phyloP scores from a whole-genome alignment of 805 yeast species.

The Ogataea methylovora region DNA sequence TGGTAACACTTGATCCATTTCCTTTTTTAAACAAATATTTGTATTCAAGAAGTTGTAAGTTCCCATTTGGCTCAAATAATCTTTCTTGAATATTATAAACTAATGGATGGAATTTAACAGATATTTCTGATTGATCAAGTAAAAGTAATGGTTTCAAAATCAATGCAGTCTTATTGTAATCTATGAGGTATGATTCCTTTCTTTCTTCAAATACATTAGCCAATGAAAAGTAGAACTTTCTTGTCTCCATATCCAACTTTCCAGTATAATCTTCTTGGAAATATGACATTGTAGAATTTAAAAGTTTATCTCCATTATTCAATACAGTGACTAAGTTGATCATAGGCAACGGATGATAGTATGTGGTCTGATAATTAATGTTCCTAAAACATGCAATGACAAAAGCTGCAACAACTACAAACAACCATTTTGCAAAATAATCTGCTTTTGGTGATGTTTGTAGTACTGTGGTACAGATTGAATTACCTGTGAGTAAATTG shows the following conservation, averaged over 20 bases:
- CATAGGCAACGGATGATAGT: neutral
- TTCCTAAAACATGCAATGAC: neutral
- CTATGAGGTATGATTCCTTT: neutral
- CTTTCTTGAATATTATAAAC: too few relatives aligned
- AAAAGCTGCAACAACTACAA: neutral
- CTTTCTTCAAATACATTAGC: neutral
- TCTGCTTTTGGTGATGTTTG: too few relatives aligned
- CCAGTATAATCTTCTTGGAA: neutral
- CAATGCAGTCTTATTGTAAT: neutral
- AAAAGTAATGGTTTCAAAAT: neutral
- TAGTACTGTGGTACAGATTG: too few relatives aligned
- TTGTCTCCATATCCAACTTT: neutral
- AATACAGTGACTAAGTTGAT: neutral
- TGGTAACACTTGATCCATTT: too few relatives aligned
- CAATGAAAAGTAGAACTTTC: neutral
- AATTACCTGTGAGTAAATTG: too few relatives aligned
- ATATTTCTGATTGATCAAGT: neutral
- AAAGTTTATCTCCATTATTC: neutral
- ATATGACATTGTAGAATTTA: neutral
- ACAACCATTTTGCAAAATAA: neutral
- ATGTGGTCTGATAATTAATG: neutral
- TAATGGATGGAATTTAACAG: neutral
- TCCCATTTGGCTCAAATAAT: too few relatives aligned
- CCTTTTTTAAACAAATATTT: too few relatives aligned
- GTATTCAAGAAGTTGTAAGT: too few relatives aligned